A percentile compares a stretch with the other conserved stretches of the same genome.
Evolutionary conservation across 306 rosid species (phyloP).

Genomic region (Vicia villosa): DNA sequence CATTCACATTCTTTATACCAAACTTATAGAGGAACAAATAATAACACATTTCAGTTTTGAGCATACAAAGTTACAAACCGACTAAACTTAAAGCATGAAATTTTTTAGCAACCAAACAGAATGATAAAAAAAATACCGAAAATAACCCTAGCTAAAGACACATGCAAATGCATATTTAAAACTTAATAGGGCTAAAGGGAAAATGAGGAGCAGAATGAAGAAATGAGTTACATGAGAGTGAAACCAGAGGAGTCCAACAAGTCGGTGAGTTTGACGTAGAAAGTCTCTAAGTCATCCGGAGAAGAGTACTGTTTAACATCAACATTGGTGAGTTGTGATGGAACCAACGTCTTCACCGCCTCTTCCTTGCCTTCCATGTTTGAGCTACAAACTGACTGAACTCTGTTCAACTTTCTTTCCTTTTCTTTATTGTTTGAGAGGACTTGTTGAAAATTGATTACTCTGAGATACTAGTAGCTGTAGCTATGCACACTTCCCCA

Average conservation of each 20-base stretch:
- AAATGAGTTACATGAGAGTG: not conserved
- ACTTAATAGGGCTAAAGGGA: not conserved
- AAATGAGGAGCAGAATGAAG: not conserved
- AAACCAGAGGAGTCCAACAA: not conserved
- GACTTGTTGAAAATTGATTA: not conserved
- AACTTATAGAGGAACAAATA: too few relatives aligned
- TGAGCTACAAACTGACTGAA: not conserved
- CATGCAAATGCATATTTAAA: not conserved
- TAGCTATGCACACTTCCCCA: not conserved
- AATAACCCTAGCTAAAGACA: not conserved
- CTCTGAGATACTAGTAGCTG: not conserved
- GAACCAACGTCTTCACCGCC: not conserved
- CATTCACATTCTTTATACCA: not conserved
- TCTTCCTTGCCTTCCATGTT: not conserved
- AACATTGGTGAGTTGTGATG: not conserved
- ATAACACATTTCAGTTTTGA: too few relatives aligned
- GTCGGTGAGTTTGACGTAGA: not conserved
- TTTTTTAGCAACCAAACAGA: not conserved
- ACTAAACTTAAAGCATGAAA: too few relatives aligned
- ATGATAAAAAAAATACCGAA: too few relatives aligned
- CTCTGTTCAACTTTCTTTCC: not conserved
- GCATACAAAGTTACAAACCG: too few relatives aligned
- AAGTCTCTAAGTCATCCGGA: slow-evolving; percentile 2
- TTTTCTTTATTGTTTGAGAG: not conserved
- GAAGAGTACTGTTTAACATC: not conserved